These are phyloP conservation scores for Malus hybrid DNA, from an alignment of 331 rosid species.

Conservation along the genomic window DNA sequence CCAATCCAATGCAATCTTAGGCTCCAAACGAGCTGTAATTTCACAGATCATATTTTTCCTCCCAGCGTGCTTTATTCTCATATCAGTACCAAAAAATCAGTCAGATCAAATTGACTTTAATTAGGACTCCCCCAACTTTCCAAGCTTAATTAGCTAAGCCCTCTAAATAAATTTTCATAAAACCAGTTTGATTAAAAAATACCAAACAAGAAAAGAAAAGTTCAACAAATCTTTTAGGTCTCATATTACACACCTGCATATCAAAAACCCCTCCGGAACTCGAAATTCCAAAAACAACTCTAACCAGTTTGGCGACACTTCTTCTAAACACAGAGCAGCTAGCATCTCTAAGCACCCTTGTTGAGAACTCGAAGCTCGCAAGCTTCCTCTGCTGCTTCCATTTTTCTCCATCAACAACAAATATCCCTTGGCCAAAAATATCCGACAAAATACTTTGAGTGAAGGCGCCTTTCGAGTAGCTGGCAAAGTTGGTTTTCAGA, in stretches of 20 bases:
- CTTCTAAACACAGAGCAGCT: conserved; percentile 35
- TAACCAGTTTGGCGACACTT: conserved; percentile 34
- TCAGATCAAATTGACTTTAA: too few species aligned
- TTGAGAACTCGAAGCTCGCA: conserved; percentile 47
- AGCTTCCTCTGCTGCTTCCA: conserved; percentile 60
- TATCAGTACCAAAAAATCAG: too few species aligned
- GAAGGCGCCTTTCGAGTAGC: conserved; percentile 11
- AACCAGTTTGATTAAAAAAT: neutral
- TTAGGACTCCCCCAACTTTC: too few species aligned
- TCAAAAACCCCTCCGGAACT: conserved; percentile 21
- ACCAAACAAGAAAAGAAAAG: neutral
- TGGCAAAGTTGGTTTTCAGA: conserved; percentile 1
- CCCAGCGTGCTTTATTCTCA: too few species aligned
- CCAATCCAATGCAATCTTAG: too few species aligned
- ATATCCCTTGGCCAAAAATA: conserved; percentile 56
- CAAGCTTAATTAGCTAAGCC: too few species aligned
- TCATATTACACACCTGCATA: conserved; percentile 35
- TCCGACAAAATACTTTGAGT: conserved; percentile 2
- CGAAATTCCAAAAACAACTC: conserved; percentile 10
- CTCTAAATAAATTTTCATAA: too few species aligned
- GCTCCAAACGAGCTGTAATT: too few species aligned
- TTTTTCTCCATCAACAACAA: conserved; percentile 44
- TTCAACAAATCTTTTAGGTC: neutral
- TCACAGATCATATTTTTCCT: too few species aligned
- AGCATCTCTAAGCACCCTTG: conserved; percentile 42